These are phyloP conservation scores for Aspergillus sp. DNA, from an alignment of 2,329 filamentous ascomycete species.

Conservation along the genomic window DNA sequence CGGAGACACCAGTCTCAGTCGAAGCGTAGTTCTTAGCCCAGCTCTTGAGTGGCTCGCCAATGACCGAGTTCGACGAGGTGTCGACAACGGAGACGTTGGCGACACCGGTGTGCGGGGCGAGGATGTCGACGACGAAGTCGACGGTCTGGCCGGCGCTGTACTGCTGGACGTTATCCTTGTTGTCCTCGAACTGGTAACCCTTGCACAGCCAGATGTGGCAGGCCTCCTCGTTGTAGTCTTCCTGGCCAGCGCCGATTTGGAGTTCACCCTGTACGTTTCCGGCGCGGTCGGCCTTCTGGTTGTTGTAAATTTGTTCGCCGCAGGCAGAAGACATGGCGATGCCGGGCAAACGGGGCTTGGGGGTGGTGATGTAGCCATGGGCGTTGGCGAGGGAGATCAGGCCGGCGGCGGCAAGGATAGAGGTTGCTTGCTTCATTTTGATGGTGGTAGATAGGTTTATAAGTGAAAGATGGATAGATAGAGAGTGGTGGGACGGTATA, in stretches of 20 bases:
- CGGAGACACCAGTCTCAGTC: slow-evolving; percentile 25
- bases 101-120: slow-evolving; percentile 49
- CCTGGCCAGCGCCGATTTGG: slow-evolving; percentile 49
- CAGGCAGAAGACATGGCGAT: slow-evolving; percentile 53
- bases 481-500: not conserved
- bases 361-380: slow-evolving; percentile 55
- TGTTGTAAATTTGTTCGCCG: slow-evolving; percentile 55
- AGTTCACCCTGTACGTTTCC: slow-evolving; percentile 59
- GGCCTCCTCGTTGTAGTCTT: slow-evolving; percentile 48
- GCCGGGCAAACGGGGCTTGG: slow-evolving; percentile 52
- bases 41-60: slow-evolving; percentile 35
- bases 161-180: slow-evolving; percentile 52
- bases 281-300: slow-evolving; percentile 54
- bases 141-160: slow-evolving; percentile 51
- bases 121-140: slow-evolving; percentile 45
- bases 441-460: not conserved
- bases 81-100: slow-evolving; percentile 54
- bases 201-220: slow-evolving; percentile 60
- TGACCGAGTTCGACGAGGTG: slow-evolving; percentile 42
- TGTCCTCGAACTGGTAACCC: slow-evolving; percentile 59
- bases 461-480: slow-evolving; percentile 8
- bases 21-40: slow-evolving; percentile 33
- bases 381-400: slow-evolving; percentile 49
- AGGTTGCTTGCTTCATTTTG: slow-evolving; percentile 46
- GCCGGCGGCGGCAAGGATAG: slow-evolving; percentile 45